phyloP scores from a whole-genome alignment of 176 grass and related monocot species.

The Avena atlantica region DNA sequence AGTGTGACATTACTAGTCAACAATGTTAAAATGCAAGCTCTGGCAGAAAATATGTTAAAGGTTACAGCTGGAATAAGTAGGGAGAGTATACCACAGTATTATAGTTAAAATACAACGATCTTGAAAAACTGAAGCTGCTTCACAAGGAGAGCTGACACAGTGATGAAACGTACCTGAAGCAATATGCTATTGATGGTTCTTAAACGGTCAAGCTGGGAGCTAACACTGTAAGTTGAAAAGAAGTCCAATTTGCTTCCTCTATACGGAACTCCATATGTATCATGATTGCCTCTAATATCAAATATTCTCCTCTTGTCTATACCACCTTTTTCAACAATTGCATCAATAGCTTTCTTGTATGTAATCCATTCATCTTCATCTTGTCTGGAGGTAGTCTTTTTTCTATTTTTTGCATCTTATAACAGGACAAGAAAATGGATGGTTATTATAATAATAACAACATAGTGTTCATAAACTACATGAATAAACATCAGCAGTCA shows the following conservation, averaged over 20 bases:
- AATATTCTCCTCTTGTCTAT: constrained; percentile 78
- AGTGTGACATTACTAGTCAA: too few relatives aligned
- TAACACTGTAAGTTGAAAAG: constrained; percentile 84
- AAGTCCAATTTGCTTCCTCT: constrained; percentile 72
- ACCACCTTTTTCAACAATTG: constrained; percentile 57
- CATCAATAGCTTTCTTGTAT: constrained; percentile 68
- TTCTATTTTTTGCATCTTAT: constrained; percentile 85
- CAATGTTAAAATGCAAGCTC: constrained; percentile 27
- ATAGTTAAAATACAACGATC: neutral
- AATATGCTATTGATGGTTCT: constrained; percentile 74
- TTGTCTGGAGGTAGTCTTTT: constrained; percentile 75
- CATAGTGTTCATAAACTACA: neutral
- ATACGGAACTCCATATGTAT: constrained; percentile 89
- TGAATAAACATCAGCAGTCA: neutral
- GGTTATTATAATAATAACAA: constrained; percentile 29
- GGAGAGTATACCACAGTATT: neutral
- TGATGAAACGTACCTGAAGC: constrained; percentile 68
- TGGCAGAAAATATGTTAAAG: constrained; percentile 32
- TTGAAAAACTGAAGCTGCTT: constrained; percentile 5
- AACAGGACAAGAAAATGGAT: constrained; percentile 25
- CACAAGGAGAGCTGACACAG: constrained; percentile 2
- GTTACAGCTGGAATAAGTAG: constrained; percentile 24
- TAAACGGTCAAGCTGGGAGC: constrained; percentile 62
- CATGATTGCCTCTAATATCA: constrained; percentile 99
- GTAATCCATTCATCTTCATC: constrained; percentile 80